A percentile compares a stretch with the other conserved stretches of the same genome.
Evolutionary conservation across 805 yeast species (phyloP).

Genomic region (Starmerella powellii): DNA sequence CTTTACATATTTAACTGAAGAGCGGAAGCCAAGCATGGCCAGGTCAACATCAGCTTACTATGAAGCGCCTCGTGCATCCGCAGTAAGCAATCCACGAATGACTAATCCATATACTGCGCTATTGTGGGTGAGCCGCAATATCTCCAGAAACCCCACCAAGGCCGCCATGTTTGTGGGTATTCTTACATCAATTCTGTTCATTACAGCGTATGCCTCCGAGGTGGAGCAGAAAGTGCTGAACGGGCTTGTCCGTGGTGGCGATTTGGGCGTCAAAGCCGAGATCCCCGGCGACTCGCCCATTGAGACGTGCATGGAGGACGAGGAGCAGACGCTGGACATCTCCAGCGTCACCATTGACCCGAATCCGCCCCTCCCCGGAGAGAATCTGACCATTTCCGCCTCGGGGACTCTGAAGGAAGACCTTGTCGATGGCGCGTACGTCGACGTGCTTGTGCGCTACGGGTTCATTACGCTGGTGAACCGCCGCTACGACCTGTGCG

Average conservation of each 20-base stretch:
- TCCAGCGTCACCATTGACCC: conserved; percentile 54
- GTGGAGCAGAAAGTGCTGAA: not conserved
- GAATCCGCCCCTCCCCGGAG: conserved; percentile 83
- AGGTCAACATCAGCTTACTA: too few relatives aligned
- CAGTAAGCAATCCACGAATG: too few relatives aligned
- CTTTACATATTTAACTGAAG: too few relatives aligned
- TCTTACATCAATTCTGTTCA: too few relatives aligned
- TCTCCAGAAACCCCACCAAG: too few relatives aligned
- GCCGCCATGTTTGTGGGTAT: too few relatives aligned
- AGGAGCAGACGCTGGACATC: conserved; percentile 53
- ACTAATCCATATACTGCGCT: too few relatives aligned
- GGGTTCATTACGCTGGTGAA: conserved; percentile 82
- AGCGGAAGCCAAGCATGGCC: too few relatives aligned
- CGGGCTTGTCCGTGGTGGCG: not conserved
- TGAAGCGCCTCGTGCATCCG: too few relatives aligned
- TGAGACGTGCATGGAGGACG: conserved; percentile 54
- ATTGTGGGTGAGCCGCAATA: too few relatives aligned
- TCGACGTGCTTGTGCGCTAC: conserved; percentile 83
- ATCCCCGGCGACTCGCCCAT: conserved; percentile 89
- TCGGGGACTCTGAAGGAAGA: conserved; percentile 45
- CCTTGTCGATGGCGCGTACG: conserved; percentile 78
- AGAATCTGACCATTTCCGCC: conserved; percentile 68
- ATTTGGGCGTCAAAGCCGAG: conserved; percentile 10
- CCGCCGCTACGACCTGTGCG: conserved; percentile 89
- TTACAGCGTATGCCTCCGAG: not conserved